Conservation (phyloP, 225 moss, liverwort and hornwort genomes). For the Rhytidiadelphus loreus region DNA sequence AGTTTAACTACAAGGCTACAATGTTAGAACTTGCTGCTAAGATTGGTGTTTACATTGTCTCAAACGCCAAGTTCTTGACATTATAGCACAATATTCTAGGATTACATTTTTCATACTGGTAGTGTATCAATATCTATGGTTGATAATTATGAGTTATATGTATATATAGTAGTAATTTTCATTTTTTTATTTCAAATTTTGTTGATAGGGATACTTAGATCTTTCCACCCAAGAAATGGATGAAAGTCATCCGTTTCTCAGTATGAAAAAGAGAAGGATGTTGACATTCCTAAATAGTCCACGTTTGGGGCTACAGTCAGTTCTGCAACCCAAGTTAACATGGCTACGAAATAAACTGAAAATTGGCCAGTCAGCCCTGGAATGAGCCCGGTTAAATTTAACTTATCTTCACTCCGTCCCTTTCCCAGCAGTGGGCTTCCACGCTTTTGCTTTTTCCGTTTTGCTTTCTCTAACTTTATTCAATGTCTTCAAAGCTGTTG, state of each 20-base stretch:
- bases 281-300: neutral
- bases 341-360: neutral
- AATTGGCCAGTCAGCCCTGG: too few species aligned
- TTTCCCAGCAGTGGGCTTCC: neutral
- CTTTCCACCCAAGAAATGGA: neutral
- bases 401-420: too few species aligned
- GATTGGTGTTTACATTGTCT: neutral
- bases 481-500: neutral
- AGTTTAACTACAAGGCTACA: rapidly evolving
- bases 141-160: too few species aligned
- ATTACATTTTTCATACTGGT: neutral
- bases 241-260: neutral
- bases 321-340: neutral
- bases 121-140: neutral
- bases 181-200: neutral
- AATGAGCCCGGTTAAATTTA: neutral
- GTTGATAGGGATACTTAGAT: too few species aligned
- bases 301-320: neutral
- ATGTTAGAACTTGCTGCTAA: neutral
- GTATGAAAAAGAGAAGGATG: neutral
- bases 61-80: neutral
- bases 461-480: neutral
- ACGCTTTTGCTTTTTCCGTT: neutral
- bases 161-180: rapidly evolving
- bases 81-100: rapidly evolving